A percentile compares a stretch with the other conserved stretches of the same genome.
phyloP scores from a whole-genome alignment of 306 rosid genomes.

The Quercus agrifolia region DNA sequence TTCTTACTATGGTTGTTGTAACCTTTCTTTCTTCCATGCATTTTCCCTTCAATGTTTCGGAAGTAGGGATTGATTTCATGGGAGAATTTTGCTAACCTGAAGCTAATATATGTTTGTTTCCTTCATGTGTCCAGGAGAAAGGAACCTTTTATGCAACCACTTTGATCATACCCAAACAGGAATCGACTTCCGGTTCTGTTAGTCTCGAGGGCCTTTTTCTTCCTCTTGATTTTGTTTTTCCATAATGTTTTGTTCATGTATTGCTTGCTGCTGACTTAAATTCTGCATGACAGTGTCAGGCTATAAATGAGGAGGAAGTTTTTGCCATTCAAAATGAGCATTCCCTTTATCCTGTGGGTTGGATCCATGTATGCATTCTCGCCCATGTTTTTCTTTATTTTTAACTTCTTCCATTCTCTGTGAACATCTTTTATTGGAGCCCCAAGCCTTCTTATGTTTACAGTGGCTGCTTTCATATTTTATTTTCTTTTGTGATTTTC shows the following conservation, averaged over 20 bases:
- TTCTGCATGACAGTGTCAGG: conserved; percentile 61
- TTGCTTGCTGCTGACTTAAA: conserved; percentile 34
- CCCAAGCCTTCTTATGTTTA: too few relatives aligned
- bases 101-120: conserved; percentile 23
- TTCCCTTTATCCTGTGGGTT: conserved; percentile 77
- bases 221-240: conserved; percentile 15
- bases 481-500: too few relatives aligned
- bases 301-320: conserved; percentile 73
- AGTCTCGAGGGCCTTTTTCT: conserved; percentile 24
- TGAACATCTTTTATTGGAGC: not conserved
- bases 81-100: conserved; percentile 4
- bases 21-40: not conserved
- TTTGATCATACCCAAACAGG: conserved; percentile 85
- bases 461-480: too few relatives aligned
- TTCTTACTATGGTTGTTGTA: too few relatives aligned
- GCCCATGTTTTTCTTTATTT: not conserved
- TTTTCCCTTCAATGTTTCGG: conserved; percentile 1
- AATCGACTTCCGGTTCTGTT: conserved; percentile 78
- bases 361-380: conserved; percentile 69
- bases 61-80: conserved; percentile 8
- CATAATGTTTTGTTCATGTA: conserved; percentile 13
- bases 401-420: not conserved
- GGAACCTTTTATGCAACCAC: conserved; percentile 73
- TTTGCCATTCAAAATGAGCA: conserved; percentile 64
- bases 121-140: conserved; percentile 45